These are phyloP conservation scores for Parsonsia alboflavescens DNA, from an alignment of 257 asterid species.

Conservation along the genomic window DNA sequence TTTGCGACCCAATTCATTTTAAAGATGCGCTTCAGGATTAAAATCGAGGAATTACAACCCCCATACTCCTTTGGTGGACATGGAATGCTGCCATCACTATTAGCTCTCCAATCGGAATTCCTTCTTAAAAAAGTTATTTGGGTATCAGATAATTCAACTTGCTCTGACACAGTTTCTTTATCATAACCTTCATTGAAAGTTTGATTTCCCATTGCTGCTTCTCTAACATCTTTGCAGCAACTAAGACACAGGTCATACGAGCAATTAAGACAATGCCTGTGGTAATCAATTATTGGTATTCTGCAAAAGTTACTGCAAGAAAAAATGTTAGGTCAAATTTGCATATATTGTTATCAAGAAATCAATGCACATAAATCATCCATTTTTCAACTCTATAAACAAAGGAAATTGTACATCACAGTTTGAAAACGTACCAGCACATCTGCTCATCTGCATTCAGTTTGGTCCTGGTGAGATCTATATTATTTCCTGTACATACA, in stretches of 20 bases:
- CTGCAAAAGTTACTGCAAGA: constrained; percentile 89
- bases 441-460: constrained; percentile 96
- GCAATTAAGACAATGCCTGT: constrained; percentile 88
- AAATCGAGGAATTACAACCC: constrained; percentile 67
- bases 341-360: neutral
- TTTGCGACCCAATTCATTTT: constrained; percentile 99
- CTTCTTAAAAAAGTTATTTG: constrained; percentile 41
- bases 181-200: constrained; percentile 31
- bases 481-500: constrained; percentile 62
- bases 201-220: constrained; percentile 40
- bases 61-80: constrained; percentile 78
- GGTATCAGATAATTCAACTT: constrained; percentile 31
- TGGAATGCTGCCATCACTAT: constrained; percentile 64
- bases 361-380: neutral
- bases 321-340: neutral
- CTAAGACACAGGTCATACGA: constrained; percentile 95
- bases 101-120: constrained; percentile 57
- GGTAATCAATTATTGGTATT: constrained; percentile 89
- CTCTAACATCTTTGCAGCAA: constrained; percentile 90
- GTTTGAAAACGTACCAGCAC: constrained; percentile 72
- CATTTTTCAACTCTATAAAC: neutral
- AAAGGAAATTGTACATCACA: neutral
- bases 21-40: constrained; percentile 80
- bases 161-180: constrained; percentile 32
- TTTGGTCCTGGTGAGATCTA: constrained; percentile 83